A percentile compares a stretch with the other conserved stretches of the same genome.
phyloP scores from a whole-genome alignment of 371 early-diverging fungal genomes.

The Thermomucor indicae-seudaticae region DNA sequence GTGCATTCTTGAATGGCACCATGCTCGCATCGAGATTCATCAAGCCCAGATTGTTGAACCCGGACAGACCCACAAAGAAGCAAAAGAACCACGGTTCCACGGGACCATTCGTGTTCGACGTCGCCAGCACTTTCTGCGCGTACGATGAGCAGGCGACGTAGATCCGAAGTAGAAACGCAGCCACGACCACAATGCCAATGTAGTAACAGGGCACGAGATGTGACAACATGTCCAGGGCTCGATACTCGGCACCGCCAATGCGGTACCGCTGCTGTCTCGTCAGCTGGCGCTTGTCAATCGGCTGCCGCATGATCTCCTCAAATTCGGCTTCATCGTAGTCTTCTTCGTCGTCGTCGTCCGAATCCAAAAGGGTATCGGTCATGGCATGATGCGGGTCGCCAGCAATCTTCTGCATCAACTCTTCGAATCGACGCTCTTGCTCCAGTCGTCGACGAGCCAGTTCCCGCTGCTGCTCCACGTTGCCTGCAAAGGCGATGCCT shows the following conservation, averaged over 20 bases:
- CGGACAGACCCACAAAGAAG: slow-evolving; percentile 33
- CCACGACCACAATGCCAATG: slow-evolving; percentile 21
- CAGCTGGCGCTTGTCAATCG: slow-evolving; percentile 38
- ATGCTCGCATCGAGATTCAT: slow-evolving; percentile 38
- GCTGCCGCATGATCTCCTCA: slow-evolving; percentile 30
- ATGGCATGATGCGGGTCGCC: not conserved
- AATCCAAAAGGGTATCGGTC: slow-evolving; percentile 3
- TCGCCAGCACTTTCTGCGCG: slow-evolving; percentile 22
- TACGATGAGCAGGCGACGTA: slow-evolving; percentile 28
- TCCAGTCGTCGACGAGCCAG: slow-evolving; percentile 31
- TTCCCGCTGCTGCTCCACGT: slow-evolving; percentile 36
- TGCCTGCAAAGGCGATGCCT: slow-evolving; percentile 42
- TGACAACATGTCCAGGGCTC: slow-evolving; percentile 35
- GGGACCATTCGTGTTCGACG: slow-evolving; percentile 28
- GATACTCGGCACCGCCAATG: slow-evolving; percentile 45
- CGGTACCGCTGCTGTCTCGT: slow-evolving; percentile 38
- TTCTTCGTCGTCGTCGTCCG: slow-evolving; percentile 27
- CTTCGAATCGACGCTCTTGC: slow-evolving; percentile 29
- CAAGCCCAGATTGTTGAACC: slow-evolving; percentile 39
- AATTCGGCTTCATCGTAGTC: not conserved
- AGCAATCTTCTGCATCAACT: slow-evolving; percentile 17
- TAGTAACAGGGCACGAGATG: slow-evolving; percentile 34
- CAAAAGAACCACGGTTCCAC: slow-evolving; percentile 42
- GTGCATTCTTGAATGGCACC: slow-evolving; percentile 38
- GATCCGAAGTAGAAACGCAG: slow-evolving; percentile 25